These are phyloP conservation scores for Firmiana major DNA, from an alignment of 345 rosid species.

Conservation along the genomic window DNA sequence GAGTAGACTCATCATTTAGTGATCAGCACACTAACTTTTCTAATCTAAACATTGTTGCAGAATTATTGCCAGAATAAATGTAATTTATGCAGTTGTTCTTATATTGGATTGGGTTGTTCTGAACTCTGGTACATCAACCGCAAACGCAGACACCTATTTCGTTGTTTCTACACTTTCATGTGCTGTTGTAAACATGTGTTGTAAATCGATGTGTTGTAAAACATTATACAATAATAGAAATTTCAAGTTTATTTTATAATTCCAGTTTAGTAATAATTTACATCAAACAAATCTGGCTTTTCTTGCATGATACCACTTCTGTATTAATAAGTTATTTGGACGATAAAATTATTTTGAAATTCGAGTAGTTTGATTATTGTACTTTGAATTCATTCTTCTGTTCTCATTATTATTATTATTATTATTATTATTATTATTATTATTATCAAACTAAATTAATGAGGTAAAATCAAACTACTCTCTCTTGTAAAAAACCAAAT, in stretches of 20 bases:
- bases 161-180: neutral
- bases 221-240: constrained; percentile 11
- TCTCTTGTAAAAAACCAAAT: too few relatives aligned
- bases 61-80: constrained; percentile 2
- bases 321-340: too few relatives aligned
- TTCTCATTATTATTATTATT: too few relatives aligned
- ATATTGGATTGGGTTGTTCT: neutral
- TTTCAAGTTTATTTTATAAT: neutral
- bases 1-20: neutral
- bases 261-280: neutral
- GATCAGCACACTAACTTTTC: neutral
- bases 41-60: constrained; percentile 23
- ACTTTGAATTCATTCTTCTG: too few relatives aligned
- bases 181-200: constrained; percentile 21
- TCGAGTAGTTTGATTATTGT: too few relatives aligned
- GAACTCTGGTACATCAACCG: neutral
- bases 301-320: neutral
- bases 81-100: constrained; percentile 11
- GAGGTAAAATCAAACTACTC: too few relatives aligned
- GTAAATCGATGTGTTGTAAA: constrained; percentile 25
- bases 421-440: too few relatives aligned
- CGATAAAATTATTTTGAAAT: too few relatives aligned
- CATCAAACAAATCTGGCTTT: neutral
- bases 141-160: neutral
- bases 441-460: neutral